Conservation (phyloP, 345 rosid genomes). For the Alliaria petiolata region DNA sequence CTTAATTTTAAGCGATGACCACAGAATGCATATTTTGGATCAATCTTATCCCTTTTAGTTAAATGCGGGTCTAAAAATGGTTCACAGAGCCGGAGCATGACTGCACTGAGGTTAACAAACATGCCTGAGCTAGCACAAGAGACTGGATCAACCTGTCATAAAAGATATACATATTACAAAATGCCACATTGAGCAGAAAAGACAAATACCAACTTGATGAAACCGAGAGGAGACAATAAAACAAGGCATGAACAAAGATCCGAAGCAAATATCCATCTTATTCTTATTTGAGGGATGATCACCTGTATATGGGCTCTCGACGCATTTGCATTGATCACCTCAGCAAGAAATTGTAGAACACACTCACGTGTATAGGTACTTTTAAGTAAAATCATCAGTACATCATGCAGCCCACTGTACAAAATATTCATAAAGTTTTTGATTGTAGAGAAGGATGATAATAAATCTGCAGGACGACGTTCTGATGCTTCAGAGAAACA, state of each 20-base stretch:
- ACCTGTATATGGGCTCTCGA: conserved; percentile 95
- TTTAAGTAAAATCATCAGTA: conserved; percentile 66
- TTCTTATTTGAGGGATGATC: background rate
- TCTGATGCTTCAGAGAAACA: conserved; percentile 92
- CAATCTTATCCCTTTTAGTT: conserved; percentile 81
- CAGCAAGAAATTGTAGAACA: conserved; percentile 92
- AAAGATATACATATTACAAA: conserved; percentile 14
- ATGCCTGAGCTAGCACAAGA: conserved; percentile 98
- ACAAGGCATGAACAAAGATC: background rate
- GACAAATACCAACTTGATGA: background rate
- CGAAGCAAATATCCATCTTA: background rate
- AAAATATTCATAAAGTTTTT: conserved; percentile 73
- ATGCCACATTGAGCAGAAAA: background rate
- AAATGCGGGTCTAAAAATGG: conserved; percentile 84
- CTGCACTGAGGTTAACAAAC: conserved; percentile 96
- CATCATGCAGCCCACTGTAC: conserved; percentile 65
- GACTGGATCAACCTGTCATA: conserved; percentile 80
- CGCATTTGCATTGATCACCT: conserved; percentile 87
- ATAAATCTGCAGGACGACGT: conserved; percentile 70
- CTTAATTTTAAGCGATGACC: conserved; percentile 71
- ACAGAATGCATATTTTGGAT: conserved; percentile 72
- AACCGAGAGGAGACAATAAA: background rate
- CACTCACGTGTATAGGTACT: conserved; percentile 68
- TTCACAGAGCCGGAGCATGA: conserved; percentile 88
- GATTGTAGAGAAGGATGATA: conserved; percentile 85